Conservation (phyloP, 1,284 basidiomycete genomes). For the Chiua sp. region DNA sequence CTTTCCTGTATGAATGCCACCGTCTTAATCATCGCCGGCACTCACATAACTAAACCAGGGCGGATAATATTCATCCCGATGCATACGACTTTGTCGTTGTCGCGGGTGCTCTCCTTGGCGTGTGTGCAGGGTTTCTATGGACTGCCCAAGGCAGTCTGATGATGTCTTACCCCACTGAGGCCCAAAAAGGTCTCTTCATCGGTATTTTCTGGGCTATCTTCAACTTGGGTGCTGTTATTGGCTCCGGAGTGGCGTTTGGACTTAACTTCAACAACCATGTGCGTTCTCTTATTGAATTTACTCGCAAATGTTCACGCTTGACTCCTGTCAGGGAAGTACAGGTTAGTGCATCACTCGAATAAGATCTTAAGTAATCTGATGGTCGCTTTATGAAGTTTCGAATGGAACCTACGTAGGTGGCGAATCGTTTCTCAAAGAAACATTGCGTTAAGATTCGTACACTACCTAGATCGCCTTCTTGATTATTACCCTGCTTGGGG, state of each 20-base stretch:
- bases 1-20: constrained; percentile 60
- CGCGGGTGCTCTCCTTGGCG: constrained; percentile 80
- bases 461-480: constrained; percentile 69
- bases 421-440: not conserved
- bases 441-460: not conserved
- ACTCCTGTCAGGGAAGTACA: constrained; percentile 18
- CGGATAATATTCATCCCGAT: constrained; percentile 67
- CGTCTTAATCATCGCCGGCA: not conserved
- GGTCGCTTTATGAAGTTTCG: constrained; percentile 43
- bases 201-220: constrained; percentile 81
- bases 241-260: constrained; percentile 67
- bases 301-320: not conserved
- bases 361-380: constrained; percentile 3
- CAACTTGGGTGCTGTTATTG: constrained; percentile 75
- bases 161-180: constrained; percentile 81
- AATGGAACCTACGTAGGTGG: constrained; percentile 66
- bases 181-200: constrained; percentile 81
- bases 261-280: constrained; percentile 57
- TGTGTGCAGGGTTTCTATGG: constrained; percentile 89
- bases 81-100: constrained; percentile 72
- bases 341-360: constrained; percentile 24
- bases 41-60: constrained; percentile 43
- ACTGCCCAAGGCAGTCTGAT: constrained; percentile 85
- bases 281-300: constrained; percentile 13
- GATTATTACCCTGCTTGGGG: constrained; percentile 69